Base-by-base conservation (phyloP, 352 stramenopile species). In the Globisporangium cylindrosporum region DNA sequence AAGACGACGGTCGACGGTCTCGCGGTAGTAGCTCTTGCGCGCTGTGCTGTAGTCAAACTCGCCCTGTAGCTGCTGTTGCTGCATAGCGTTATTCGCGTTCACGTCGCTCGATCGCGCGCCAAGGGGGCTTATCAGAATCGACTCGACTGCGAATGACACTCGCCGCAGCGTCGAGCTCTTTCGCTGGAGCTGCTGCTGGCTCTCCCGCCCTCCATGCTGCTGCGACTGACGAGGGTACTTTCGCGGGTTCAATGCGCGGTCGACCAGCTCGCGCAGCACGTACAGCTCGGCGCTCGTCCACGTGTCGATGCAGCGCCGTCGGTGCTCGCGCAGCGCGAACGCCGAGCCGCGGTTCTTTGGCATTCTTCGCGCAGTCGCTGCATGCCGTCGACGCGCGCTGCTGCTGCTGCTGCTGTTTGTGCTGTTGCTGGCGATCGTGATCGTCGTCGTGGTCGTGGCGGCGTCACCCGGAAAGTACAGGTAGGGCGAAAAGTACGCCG, bases 261-360 rank as follows among this genome's bases (percentile, higher is more conserved):
- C 76, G 2, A 90, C 82, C 18, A 90, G 74, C 38, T 81, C 75
- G 43, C 81, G 80, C 57, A 93, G 75, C 59, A 78, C 75, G 43
- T 75, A 79, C 61, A 93, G 73, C 74, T 93, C 85, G 14, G 82
- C 73, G 22, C 80, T 71, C 20, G 70, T 76, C 73, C 82, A 90
- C 43, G 74, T 74, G 70, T 93, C 75, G 36, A 91, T 62, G 27
- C 81, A 73, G 54, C 68, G 73, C 15, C 70, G 74, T 8, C 74
- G 67, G 46, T 73, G 46, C 48, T 73, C 67, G 60, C 66, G 38
- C n/a, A 56, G 66, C 41, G 59, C 51, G 24, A 74, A 24, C 64
- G 67, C 38, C 32, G 64, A 51, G 38, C 66, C 36, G 25, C 62
- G 49, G 32, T 68, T 66, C 53, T 71, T 67, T 29, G 48, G 66